These are phyloP conservation scores for Cucumis melo DNA, from an alignment of 306 rosid genomes.

Conservation along the genomic window DNA sequence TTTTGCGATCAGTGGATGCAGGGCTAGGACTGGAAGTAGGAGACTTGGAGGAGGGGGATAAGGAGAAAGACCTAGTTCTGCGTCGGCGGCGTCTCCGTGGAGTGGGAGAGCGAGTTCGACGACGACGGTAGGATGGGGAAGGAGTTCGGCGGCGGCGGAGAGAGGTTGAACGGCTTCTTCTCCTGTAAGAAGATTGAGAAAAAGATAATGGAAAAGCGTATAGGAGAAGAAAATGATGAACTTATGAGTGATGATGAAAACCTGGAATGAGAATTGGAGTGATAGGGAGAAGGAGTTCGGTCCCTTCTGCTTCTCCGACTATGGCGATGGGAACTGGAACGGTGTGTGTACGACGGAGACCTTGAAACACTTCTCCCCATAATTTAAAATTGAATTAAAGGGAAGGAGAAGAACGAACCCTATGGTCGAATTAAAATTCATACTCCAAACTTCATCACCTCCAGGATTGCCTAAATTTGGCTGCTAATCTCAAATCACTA, in stretches of 20 bases:
- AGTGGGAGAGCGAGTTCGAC: slow-evolving; percentile 30
- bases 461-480: no score
- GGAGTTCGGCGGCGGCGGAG: slow-evolving; percentile 25
- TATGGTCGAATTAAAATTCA: background rate
- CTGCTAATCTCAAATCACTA: no score
- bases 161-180: slow-evolving; percentile 24
- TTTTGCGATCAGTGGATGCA: slow-evolving; percentile 23
- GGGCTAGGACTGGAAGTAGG: slow-evolving; percentile 39
- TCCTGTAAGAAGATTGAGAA: slow-evolving; percentile 13
- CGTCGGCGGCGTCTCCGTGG: slow-evolving; percentile 32
- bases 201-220: background rate
- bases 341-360: slow-evolving; percentile 31
- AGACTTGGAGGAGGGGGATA: slow-evolving; percentile 38
- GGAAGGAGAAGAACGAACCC: background rate
- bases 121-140: slow-evolving; percentile 24
- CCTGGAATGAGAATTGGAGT: slow-evolving; percentile 17
- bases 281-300: slow-evolving; percentile 27
- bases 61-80: slow-evolving; percentile 25
- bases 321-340: slow-evolving; percentile 20
- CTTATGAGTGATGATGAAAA: background rate
- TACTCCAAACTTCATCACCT: no score
- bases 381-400: background rate
- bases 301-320: slow-evolving; percentile 31
- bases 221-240: background rate
- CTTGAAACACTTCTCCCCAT: slow-evolving; percentile 32